Evolutionary conservation across 768 basidiomycete genomes (phyloP), one percentile per base, ranked within the genome.

Genomic region (Mycena leptocephala): DNA sequence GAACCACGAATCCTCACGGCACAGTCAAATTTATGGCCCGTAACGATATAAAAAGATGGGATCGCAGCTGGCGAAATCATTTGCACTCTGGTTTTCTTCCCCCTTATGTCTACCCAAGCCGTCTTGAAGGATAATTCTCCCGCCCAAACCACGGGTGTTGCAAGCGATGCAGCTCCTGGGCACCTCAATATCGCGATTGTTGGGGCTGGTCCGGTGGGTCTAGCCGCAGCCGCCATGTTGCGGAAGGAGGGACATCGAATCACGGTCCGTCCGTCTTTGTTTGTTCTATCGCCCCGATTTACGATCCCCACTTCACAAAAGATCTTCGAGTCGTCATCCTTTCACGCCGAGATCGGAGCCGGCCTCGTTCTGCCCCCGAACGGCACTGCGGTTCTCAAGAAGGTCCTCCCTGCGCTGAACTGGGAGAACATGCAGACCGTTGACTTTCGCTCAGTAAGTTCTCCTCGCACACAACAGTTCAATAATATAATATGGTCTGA

Each of bases 271-370:
- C 14, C 33, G 11, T 26, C 2, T 7, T 41, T 61, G 11, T 26
- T 39, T 41, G 7, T 58, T 33, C 28, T 32, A 7, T 48, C 16
- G 9, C 5, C 41, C 16, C 3, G 41, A 32, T 32, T 48, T n/a
- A 32, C 10, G 26, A 26, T 5, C 20, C 3, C 6, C 37, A 39
- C 24, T 24, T 64, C 16, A 35, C 35, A 20, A 39, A 51, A 75
- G 74, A 55, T 75, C n/a, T 75, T 75, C 58, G 74, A 75, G 48
- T 75, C 74, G 8, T 53, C 74, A 3, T 69, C 74, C 16, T 62
- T 70, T 28, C 68, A 70, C 61, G 61, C 74, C 39, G 69, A 75
- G 55, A 71, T 75, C 16, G 74, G 74, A 2, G 74, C 74, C 6
- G 74, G 67, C 3, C 71, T 75, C 14, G 41, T 61, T 28, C 41